A percentile compares a stretch with the other conserved stretches of the same genome.
Evolutionary conservation across 2,329 filamentous ascomycete genomes (phyloP).

Genomic region (Ophiostoma ulmi): DNA sequence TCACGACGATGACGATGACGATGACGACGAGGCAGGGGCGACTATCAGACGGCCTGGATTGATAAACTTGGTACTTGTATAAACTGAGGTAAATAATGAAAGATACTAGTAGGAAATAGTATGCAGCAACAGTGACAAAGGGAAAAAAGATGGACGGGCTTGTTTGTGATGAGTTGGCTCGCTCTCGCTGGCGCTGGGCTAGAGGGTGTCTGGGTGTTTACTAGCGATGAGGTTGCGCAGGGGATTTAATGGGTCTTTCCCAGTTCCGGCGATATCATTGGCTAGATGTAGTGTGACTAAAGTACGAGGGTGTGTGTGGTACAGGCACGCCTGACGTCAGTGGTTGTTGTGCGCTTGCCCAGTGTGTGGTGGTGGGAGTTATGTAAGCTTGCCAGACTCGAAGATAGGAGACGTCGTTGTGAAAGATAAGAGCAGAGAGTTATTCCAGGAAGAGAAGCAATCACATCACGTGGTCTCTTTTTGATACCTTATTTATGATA

Average conservation of each 20-base stretch:
- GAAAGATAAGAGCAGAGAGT: neutral
- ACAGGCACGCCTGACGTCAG: constrained; percentile 8
- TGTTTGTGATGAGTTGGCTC: no score
- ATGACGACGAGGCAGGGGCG: neutral
- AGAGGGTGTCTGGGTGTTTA: neutral
- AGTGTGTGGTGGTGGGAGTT: neutral
- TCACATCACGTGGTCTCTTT: neutral
- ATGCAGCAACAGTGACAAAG: neutral
- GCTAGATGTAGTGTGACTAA: neutral
- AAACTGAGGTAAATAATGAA: no score
- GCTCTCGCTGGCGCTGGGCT: neutral
- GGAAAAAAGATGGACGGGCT: neutral
- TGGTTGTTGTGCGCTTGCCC: neutral
- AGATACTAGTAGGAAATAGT: no score
- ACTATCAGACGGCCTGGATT: neutral
- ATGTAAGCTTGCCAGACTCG: neutral
- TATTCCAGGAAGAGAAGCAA: neutral
- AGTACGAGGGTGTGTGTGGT: neutral
- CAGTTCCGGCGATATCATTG: neutral
- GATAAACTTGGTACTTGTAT: neutral
- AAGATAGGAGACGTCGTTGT: neutral
- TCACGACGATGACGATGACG: neutral
- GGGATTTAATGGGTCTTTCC: neutral
- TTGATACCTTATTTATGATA: neutral
- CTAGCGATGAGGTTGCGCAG: constrained; percentile 1